Conservation (phyloP, 2,329 filamentous ascomycete genomes). For the Talaromyces sp. region DNA sequence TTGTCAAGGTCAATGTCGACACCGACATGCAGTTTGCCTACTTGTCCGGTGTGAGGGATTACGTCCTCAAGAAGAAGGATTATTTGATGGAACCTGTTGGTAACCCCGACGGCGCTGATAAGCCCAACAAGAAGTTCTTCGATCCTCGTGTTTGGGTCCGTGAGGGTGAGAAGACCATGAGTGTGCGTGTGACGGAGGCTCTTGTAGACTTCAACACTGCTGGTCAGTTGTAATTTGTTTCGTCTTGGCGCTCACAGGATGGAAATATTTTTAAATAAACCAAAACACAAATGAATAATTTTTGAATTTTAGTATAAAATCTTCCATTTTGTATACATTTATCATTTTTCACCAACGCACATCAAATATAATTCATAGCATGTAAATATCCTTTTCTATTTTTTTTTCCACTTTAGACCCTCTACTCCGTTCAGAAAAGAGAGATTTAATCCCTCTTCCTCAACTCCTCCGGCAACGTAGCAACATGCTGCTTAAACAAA, state of each 20-base stretch:
- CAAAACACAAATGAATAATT: background rate
- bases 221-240: slow-evolving; percentile 61
- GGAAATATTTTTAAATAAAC: background rate
- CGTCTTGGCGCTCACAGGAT: background rate
- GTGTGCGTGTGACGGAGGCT: slow-evolving; percentile 68
- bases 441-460: slow-evolving; percentile 10
- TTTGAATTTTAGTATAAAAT: background rate
- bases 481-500: slow-evolving; percentile 77
- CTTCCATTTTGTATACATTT: no score
- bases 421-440: background rate
- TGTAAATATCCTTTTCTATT: background rate
- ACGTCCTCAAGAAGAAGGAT: slow-evolving; percentile 88
- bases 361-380: background rate
- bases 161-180: slow-evolving; percentile 93
- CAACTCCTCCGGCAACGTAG: slow-evolving; percentile 52
- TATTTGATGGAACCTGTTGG: slow-evolving; percentile 83
- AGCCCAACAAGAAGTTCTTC: slow-evolving; percentile 98
- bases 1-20: slow-evolving; percentile 99
- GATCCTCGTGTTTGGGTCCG: slow-evolving; percentile 92
- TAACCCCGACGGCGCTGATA: slow-evolving; percentile 92
- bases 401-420: background rate
- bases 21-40: slow-evolving; percentile 97
- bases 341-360: background rate
- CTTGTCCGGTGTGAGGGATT: slow-evolving; percentile 87
- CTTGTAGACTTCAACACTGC: slow-evolving; percentile 89